Evolutionary conservation across 2,329 filamentous ascomycete genomes (phyloP), one percentile per base, ranked within the genome.

Genomic region (Cordyceps cicadae): DNA sequence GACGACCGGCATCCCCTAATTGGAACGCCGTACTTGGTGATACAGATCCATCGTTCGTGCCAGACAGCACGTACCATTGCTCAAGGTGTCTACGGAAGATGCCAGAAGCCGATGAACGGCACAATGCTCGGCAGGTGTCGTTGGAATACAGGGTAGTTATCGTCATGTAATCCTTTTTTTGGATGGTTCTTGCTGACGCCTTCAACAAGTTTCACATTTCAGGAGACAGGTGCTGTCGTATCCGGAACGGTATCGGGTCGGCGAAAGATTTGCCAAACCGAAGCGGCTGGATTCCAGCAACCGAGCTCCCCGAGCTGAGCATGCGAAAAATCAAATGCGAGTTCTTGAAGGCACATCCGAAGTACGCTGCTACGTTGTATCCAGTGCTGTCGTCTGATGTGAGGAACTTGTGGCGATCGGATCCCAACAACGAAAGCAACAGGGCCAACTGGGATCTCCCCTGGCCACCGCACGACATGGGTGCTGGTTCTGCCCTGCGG

Each of bases 381-480:
- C 71, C 70, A 3, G 62, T 65, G 9, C 53, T 64, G 4, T 3
- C 43, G 1, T 26, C 53, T 34, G 63, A 67, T 48, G n/a, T 60
- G 21, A 64, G 64, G 48, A 64, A 65, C 0, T 45, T 65, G 41
- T 74, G 68, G 70, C 60, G 63, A 9, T 69, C 68, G 3, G 71
- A 74, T 29, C 72, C 72, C 0, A 73, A 74, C 34, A 67, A 72
- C 48, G 59, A 67, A 8, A 63, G 62, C 4, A 74, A 74, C 55
- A 49, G 56, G 0, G 62, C 12, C 1, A 66, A 61, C 54, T 70
- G 67, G 65, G 55, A 61, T 24, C 65, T 70, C 0, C 70, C 70
- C 3, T 71, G 70, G 69, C 69, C 69, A 4, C 67, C 70, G 0
- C 69, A 64, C 24, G 60, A 37, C 34, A 37, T 64, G 8, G 69